phyloP scores from a whole-genome alignment of 345 rosid genomes.

The Aquilaria sinensis region DNA sequence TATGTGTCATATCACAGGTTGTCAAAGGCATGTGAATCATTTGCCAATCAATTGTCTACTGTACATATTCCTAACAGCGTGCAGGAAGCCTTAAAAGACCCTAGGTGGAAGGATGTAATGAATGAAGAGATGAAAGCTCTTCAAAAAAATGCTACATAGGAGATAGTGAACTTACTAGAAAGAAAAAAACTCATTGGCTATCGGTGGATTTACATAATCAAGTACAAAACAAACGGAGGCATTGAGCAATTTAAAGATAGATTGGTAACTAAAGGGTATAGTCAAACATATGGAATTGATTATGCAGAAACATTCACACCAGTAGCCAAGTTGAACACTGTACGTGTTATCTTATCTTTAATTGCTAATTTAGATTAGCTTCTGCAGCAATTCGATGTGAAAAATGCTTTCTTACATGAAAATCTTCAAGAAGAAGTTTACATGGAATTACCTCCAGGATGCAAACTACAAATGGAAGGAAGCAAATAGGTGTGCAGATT shows the following conservation, averaged over 20 bases:
- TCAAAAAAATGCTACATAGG: no score
- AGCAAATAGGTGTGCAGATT: not conserved
- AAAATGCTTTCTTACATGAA: not conserved
- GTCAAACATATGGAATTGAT: not conserved
- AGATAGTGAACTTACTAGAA: no score
- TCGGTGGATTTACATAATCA: no score
- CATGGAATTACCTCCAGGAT: not conserved
- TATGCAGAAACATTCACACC: not conserved
- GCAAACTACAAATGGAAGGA: no score
- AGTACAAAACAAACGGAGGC: not conserved
- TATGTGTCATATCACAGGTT: not conserved
- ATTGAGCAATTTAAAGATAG: not conserved
- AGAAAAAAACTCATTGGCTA: no score
- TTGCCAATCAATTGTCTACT: not conserved
- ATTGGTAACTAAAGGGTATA: not conserved
- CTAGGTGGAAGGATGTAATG: not conserved
- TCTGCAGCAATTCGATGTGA: not conserved
- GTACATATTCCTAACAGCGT: not conserved
- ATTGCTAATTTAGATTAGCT: no score
- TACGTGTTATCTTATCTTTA: no score
- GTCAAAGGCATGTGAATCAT: not conserved
- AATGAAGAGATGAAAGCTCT: not conserved
- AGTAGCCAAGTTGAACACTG: no score
- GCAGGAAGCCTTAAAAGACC: not conserved
- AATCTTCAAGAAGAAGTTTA: not conserved